Evolutionary conservation across 139 green algal genomes (phyloP).

Genomic region (Coelastrella sp.): DNA sequence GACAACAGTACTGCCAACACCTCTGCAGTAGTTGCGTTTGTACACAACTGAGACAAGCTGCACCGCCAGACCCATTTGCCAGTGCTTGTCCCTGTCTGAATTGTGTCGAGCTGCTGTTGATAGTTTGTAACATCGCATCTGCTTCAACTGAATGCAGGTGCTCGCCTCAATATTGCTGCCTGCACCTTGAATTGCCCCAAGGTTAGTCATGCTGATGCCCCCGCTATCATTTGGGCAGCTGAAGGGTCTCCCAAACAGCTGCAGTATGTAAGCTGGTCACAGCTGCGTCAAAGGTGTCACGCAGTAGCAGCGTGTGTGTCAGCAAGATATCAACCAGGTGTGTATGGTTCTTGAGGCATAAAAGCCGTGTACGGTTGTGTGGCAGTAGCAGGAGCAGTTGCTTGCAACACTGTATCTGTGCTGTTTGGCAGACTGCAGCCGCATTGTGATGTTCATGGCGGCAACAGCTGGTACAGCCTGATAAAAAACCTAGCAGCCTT

Average conservation of each 20-base stretch:
- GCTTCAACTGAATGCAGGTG: conserved; percentile 53
- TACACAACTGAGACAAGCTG: no score
- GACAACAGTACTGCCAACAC: not conserved
- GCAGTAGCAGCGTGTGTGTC: conserved; percentile 22
- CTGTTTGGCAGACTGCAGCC: not conserved
- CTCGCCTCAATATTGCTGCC: conserved; percentile 85
- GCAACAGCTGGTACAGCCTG: not conserved
- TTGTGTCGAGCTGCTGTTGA: no score
- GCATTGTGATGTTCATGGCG: not conserved
- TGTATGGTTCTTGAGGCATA: no score
- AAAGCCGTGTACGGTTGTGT: no score
- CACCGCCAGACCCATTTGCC: no score
- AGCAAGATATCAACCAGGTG: conserved; percentile 61
- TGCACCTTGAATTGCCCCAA: conserved; percentile 57
- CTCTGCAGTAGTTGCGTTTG: not conserved
- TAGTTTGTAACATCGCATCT: not conserved
- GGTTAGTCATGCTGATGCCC: not conserved
- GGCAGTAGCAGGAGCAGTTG: no score
- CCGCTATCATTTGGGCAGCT: conserved; percentile 78
- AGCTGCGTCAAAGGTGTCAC: conserved; percentile 11
- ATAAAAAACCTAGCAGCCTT: no score
- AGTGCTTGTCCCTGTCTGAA: no score
- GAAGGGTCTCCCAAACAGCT: conserved; percentile 66
- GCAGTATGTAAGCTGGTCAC: conserved; percentile 48
- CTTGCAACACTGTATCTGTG: no score